phyloP scores from a whole-genome alignment of 2,329 filamentous ascomycete species.

The Kalmusia sp. region DNA sequence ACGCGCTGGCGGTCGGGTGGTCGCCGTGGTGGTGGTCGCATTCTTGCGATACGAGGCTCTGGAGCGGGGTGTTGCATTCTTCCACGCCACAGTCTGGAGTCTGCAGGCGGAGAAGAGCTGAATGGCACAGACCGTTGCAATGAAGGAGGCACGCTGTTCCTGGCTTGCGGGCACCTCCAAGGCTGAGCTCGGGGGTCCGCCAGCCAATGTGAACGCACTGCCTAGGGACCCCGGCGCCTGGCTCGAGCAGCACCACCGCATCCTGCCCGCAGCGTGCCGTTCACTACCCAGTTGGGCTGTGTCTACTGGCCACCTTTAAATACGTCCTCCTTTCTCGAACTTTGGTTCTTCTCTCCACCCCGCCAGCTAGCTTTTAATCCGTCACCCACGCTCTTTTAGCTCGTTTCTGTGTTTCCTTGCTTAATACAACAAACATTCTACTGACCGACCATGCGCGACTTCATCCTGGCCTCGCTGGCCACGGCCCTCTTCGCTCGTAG shows the following conservation, averaged over 20 bases:
- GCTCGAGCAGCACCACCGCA: slow-evolving; percentile 17
- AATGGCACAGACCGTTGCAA: slow-evolving; percentile 24
- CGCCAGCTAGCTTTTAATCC: slow-evolving; percentile 5
- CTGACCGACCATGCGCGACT: slow-evolving; percentile 43
- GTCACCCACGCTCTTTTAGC: slow-evolving; percentile 15
- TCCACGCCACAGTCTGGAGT: slow-evolving; percentile 26
- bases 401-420: neutral
- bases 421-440: slow-evolving; percentile 14
- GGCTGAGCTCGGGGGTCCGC: slow-evolving; percentile 29
- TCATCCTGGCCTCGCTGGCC: slow-evolving; percentile 37
- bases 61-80: slow-evolving; percentile 38
- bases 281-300: slow-evolving; percentile 18
- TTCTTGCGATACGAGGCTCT: slow-evolving; percentile 8
- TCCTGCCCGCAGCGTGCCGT: slow-evolving; percentile 10
- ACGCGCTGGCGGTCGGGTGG: slow-evolving; percentile 6
- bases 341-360: slow-evolving; percentile 12
- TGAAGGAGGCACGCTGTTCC: slow-evolving; percentile 17
- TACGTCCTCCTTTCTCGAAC: slow-evolving; percentile 14
- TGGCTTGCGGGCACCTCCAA: slow-evolving; percentile 25
- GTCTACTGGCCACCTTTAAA: slow-evolving; percentile 23
- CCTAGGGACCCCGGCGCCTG: slow-evolving; percentile 13
- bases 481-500: slow-evolving; percentile 45
- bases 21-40: slow-evolving; percentile 10
- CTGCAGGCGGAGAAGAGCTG: slow-evolving; percentile 12
- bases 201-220: slow-evolving; percentile 32